Evolutionary conservation across 176 grass and related monocot species (phyloP), one percentile per base, ranked within the genome.

Genomic region (Carex cristatella): DNA sequence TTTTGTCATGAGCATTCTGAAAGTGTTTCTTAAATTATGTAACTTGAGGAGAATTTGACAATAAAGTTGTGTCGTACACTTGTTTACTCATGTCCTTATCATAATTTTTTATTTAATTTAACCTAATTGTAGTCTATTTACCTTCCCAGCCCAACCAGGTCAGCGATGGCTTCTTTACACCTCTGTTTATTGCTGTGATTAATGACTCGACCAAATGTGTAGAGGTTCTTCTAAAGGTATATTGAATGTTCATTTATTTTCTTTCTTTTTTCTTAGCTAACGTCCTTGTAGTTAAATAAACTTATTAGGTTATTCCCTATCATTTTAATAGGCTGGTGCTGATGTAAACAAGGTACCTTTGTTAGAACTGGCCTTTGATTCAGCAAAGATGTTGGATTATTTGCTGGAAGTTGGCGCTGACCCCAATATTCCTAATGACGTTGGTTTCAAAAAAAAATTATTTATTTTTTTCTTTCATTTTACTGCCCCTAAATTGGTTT

Each of bases 201-300:
- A 81, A 81, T 42, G 57, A 61, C 31, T 81, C 79, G 31, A 81
- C 16, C 19, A 48, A 62, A 61, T 81, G 79, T 42, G 56, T 61
- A 23, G 55, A 81, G 58, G 32, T 48, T 81, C 79, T 81, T n/a
- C 55, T 81, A 44, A 64, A 81, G 79, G 79, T 81, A 64, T 81
- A 40, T 38, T 38, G 1, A 60, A 37, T 32, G 30, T 60, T 60
- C 13, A 18, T 60, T 81, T 40, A 4, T 40, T 40, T 40, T 40
- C 38, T 40, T 40, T 40, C 38, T 32, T 44, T 42, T 59, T 81
- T 60, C 55, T 81, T 61, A 18, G 18, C 14, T 61, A 37, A 38
- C 2, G 1, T 81, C 57, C 33, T 66, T 13, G 19, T 79, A 1
- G 10, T 15, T 54, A 27, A 30, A 16, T 56, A 54, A 28, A 54